Base-by-base conservation (phyloP, 1,139 yeast genomes). In the Magnusiomyces magnusii region DNA sequence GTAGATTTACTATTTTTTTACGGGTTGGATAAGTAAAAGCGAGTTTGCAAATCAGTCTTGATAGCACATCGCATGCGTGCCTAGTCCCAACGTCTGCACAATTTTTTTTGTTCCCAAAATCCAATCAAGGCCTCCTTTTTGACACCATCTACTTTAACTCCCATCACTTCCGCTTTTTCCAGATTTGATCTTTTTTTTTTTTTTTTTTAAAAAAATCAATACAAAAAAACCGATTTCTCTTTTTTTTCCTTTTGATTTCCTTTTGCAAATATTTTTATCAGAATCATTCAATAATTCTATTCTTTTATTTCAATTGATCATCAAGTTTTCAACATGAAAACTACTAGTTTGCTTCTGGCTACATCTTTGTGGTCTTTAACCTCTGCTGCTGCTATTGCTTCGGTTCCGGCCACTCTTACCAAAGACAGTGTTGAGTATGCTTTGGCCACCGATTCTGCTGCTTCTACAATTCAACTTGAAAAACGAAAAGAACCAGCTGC, bases 371-470 rank as follows among this genome's bases (percentile, higher is more conserved):
- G 56, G 28, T 42, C 42, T 31, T 23, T 53, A 23, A 44, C 47
- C 21, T 53, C 54, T 31, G 60, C 61, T 13, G 60, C 61, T 17
- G 56, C 54, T 3, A 49, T 57, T 36, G 47, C 34, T 5, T 47
- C 44, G 1, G 55, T 52, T 7, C 52, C 51, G 1, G 52, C 58
- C 15, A 55, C 58, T 5, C 27, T 54, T 21, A 19, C 58, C 19
- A 25, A 53, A 19, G 53, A 31, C n/a, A 39, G n/a, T 19, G 54
- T 53, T 23, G 34, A 55, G 3, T 23, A 54, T 15, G 24, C 53
- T 31, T 41, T 52, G 13, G 25, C 41, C 5, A 17, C 54, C 10
- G 54, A 52, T 21, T 44, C 53, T 34, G 10, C 34, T 13, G 36
- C 58, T 19, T 31, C 36, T 31, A 13, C 31, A 52, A 21, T 17